Evolutionary conservation across 306 rosid genomes (phyloP).

Genomic region (Sicyos baderoa): DNA sequence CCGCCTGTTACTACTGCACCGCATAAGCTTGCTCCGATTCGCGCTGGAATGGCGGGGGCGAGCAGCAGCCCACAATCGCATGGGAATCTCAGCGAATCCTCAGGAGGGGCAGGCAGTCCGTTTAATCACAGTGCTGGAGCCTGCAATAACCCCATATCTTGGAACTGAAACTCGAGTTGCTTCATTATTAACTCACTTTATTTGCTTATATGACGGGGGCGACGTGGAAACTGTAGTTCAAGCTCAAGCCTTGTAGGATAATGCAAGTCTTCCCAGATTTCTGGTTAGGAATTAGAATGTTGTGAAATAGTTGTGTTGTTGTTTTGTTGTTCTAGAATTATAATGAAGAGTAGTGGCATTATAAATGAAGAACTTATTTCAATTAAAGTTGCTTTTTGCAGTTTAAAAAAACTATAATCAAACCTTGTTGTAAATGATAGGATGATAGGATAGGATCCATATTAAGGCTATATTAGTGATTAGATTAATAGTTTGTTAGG

Average conservation of each 20-base stretch:
- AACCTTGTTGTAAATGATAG: too few relatives aligned
- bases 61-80: conserved; percentile 31
- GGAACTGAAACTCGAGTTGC: conserved; percentile 43
- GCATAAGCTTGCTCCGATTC: conserved; percentile 23
- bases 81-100: conserved; percentile 39
- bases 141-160: conserved; percentile 47
- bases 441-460: too few relatives aligned
- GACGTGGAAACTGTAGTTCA: not conserved
- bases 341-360: not conserved
- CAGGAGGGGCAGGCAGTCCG: conserved; percentile 41
- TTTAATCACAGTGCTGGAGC: conserved; percentile 32
- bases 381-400: not conserved
- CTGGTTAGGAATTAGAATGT: conserved; percentile 6
- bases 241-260: not conserved
- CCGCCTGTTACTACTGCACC: conserved; percentile 13
- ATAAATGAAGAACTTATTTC: not conserved
- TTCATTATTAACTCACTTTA: conserved; percentile 1
- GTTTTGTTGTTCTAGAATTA: conserved; percentile 1
- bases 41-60: conserved; percentile 33
- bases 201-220: conserved; percentile 7
- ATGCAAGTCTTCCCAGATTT: conserved; percentile 5
- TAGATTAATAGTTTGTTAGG: too few relatives aligned
- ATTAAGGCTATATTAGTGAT: too few relatives aligned
- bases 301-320: conserved; percentile 10
- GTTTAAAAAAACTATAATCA: too few relatives aligned